A percentile compares a stretch with the other conserved stretches of the same genome.
These are phyloP conservation scores for Tetraselmis chui DNA, from an alignment of 139 green algal species.

Conservation along the genomic window DNA sequence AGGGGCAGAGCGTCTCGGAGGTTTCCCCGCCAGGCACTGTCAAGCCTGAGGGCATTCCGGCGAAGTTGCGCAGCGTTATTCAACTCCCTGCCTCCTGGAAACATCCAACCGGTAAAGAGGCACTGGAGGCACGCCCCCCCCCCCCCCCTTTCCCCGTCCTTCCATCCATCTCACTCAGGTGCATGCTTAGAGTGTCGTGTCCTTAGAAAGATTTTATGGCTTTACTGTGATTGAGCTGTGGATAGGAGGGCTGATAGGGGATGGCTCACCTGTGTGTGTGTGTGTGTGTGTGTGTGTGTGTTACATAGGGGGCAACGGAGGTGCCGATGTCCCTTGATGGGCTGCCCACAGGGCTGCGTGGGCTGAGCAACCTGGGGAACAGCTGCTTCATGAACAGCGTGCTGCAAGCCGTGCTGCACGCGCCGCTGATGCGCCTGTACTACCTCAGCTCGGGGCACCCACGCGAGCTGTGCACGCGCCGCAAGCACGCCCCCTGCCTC, in stretches of 20 bases:
- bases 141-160: conserved; percentile 8
- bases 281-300: too few relatives aligned
- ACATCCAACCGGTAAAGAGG: too few relatives aligned
- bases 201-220: background rate
- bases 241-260: background rate
- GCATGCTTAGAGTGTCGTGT: background rate
- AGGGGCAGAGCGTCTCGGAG: background rate
- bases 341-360: conserved; percentile 62
- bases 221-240: background rate
- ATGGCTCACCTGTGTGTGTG: background rate
- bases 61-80: too few relatives aligned
- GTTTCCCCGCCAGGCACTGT: background rate
- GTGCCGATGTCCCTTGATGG: conserved; percentile 2
- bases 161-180: background rate
- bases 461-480: conserved; percentile 24
- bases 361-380: conserved; percentile 91
- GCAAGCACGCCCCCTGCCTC: conserved; percentile 26
- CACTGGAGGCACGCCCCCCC: conserved; percentile 2
- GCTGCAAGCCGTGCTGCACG: conserved; percentile 80
- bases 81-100: too few relatives aligned
- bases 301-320: conserved; percentile 8
- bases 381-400: conserved; percentile 97
- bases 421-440: conserved; percentile 61
- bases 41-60: too few relatives aligned
- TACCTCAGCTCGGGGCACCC: conserved; percentile 66